Base-by-base conservation (phyloP, 1,139 yeast genomes). In the Yamadazyma sp. region DNA sequence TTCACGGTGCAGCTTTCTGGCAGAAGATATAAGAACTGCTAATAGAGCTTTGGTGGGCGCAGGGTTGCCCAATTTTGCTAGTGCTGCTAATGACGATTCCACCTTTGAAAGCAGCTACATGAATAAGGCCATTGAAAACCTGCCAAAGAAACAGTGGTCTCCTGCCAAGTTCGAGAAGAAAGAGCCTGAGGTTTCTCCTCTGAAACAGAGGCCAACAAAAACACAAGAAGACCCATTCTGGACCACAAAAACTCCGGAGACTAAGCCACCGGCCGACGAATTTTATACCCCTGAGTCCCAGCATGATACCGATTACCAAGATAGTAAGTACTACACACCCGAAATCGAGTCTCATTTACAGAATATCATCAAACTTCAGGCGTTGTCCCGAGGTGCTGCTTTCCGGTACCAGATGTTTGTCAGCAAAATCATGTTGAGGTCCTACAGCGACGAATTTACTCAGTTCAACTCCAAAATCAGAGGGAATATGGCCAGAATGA, bases 11-110 rank as follows among this genome's bases (percentile, higher is more conserved):
- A 73, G 75, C 17, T 87, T 88, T 51, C 59, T 78, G 2, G 82
- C 79, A 12, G 83, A 77, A 11, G 96, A 88, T 44, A 69, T 92
- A 22, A 67, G 74, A 36, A 68, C 69, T 27, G 86, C 96, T 12
- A 87, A 85, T 55, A 68, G 81, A 34, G 78, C 83, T 2, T 68
- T 87, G 38, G 79, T 77, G 31, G 80, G 80, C 31, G 65, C 78
- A 12, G 77, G 78, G 13, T 67, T 83, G 40, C 88, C 88, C 7
- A 82, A 82, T 48, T 84, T 84, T 52, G 74, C 70, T 7, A 67
- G 71, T 47, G 73, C 71, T 9, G 73, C 68, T 45, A 48, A 55
- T 24, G 44, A 50, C 31, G 44, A 41, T 21, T 34, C 47, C 9
- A 34, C 40, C 7, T 43, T 49, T 13, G 56, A 55, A 29, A 50